Percentiles rank a stretch among this genome's conserved stretches.
These are phyloP conservation scores for Paramecium octaurelia DNA, from an alignment of 73 alveolate species.

Conservation along the genomic window DNA sequence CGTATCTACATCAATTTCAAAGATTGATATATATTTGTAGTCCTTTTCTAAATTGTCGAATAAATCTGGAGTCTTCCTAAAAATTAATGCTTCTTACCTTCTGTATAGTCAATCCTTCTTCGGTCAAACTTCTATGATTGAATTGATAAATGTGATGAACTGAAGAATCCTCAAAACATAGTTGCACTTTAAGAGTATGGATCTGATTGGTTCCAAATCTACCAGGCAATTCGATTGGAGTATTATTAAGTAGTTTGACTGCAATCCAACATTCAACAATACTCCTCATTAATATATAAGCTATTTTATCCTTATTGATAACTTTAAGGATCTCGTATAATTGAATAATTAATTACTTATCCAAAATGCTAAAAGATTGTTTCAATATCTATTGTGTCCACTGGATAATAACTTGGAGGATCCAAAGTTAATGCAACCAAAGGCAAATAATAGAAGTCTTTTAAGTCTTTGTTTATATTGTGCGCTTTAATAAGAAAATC, in stretches of 20 bases:
- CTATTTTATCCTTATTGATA: constrained; percentile 13
- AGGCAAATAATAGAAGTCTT: neutral
- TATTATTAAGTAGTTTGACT: constrained; percentile 4
- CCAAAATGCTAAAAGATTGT: neutral
- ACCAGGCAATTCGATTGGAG: neutral
- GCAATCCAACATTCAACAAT: constrained; percentile 30
- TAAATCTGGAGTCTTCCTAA: neutral
- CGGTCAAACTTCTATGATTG: neutral
- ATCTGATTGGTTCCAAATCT: neutral
- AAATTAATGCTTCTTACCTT: neutral
- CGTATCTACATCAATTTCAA: constrained; percentile 39
- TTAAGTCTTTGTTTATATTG: neutral
- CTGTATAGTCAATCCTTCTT: neutral
- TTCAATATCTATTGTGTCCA: neutral
- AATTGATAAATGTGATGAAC: neutral
- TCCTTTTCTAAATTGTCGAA: neutral
- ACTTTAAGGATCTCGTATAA: neutral
- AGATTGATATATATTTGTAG: neutral
- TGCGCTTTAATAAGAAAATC: constrained; percentile 23
- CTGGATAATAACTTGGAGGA: constrained; percentile 1
- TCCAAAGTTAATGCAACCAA: neutral
- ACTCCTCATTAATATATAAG: constrained; percentile 2
- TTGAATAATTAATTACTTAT: neutral
- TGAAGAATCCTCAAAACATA: constrained; percentile 45
- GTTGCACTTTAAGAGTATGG: neutral